Evolutionary conservation across 2,329 filamentous ascomycete genomes (phyloP).

Genomic region (Clonostachys byssicola): DNA sequence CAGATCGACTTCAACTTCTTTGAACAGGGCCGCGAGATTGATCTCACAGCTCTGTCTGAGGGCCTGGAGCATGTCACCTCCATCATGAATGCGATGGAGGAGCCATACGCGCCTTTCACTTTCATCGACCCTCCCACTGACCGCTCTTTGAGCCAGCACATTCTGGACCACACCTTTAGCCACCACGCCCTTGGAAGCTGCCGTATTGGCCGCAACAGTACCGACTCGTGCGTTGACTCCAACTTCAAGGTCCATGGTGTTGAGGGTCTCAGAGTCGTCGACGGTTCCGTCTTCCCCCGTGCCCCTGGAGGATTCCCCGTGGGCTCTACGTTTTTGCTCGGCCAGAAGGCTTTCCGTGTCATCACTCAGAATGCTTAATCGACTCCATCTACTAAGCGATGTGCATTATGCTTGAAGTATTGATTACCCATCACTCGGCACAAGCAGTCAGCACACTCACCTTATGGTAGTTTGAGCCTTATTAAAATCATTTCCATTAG

Average conservation of each 20-base stretch:
- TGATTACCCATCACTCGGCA: too few relatives aligned
- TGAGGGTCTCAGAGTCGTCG: slow-evolving; percentile 50
- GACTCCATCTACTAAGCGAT: neutral
- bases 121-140: slow-evolving; percentile 1
- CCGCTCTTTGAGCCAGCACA: neutral
- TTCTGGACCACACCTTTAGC: slow-evolving; percentile 41
- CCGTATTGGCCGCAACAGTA: slow-evolving; percentile 49
- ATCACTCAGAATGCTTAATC: slow-evolving; percentile 22
- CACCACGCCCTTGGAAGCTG: slow-evolving; percentile 54
- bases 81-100: neutral
- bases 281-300: slow-evolving; percentile 50
- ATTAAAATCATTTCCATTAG: too few relatives aligned
- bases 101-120: slow-evolving; percentile 28
- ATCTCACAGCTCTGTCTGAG: neutral
- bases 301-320: slow-evolving; percentile 43
- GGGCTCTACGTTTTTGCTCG: slow-evolving; percentile 46
- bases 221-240: slow-evolving; percentile 48
- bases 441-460: too few relatives aligned
- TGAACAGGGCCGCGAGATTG: neutral
- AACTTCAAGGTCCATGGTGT: slow-evolving; percentile 52
- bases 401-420: too few relatives aligned
- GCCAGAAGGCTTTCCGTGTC: slow-evolving; percentile 55
- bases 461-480: too few relatives aligned
- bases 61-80: neutral
- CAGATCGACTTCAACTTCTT: slow-evolving; percentile 49